phyloP scores from a whole-genome alignment of 495 filamentous ascomycete genomes.

The Xylaria nigripes region DNA sequence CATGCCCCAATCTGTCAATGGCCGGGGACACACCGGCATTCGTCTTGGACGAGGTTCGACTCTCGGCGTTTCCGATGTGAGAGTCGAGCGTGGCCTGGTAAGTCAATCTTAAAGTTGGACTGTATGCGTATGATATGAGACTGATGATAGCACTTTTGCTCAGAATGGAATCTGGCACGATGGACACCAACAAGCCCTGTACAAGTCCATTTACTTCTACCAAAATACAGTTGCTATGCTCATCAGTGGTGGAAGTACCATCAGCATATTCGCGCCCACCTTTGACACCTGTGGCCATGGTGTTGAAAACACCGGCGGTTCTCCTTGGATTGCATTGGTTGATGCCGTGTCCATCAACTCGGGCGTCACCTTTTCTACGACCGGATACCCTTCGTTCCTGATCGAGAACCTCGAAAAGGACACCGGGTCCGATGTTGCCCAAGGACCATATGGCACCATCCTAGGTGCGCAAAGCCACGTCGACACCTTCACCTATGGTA shows the following conservation, averaged over 20 bases:
- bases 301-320: constrained; percentile 45
- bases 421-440: constrained; percentile 22
- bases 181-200: constrained; percentile 63
- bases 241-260: constrained; percentile 53
- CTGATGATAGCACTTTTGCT: constrained; percentile 4
- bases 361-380: constrained; percentile 30
- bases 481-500: constrained; percentile 34
- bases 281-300: constrained; percentile 49
- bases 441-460: constrained; percentile 21
- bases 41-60: constrained; percentile 49
- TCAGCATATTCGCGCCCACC: constrained; percentile 41
- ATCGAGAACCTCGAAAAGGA: constrained; percentile 39
- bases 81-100: constrained; percentile 34
- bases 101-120: neutral
- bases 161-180: constrained; percentile 47
- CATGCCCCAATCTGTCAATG: constrained; percentile 42
- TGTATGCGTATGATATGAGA: neutral
- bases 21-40: constrained; percentile 53
- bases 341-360: constrained; percentile 35
- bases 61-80: constrained; percentile 28
- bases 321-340: constrained; percentile 34
- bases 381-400: constrained; percentile 31
- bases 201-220: constrained; percentile 55
- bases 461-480: constrained; percentile 21
- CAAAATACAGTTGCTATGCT: constrained; percentile 50